Evolutionary conservation across 257 asterid species (phyloP), one percentile per base, ranked within the genome.

Genomic region (Solanum chiquidenum): DNA sequence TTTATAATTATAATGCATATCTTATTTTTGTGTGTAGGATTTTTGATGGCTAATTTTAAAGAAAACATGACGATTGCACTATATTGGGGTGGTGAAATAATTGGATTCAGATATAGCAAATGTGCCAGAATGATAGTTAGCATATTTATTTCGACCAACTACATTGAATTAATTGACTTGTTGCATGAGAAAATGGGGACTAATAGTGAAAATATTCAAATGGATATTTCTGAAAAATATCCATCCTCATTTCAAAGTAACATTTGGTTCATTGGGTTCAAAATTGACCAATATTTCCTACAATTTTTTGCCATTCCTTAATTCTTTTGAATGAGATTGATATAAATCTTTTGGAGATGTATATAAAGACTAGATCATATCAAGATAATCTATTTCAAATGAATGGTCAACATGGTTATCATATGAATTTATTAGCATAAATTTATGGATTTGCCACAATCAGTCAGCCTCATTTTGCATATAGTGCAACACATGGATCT

Each of bases 261-360:
- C 18, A 66, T 10, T 66, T 25, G 20, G 73, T 66, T 66, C 34
- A 66, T 25, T 66, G 73, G 29, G 18, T 66, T 11, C 16, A 66
- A 66, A 66, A 66, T 66, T 25, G 20, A 66, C 18, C 73, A 66
- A 3, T 64, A 8, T 25, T n/a, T 64, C 8, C 33, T 64, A 64
- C 3, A 64, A 25, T 4, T 11, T 11, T 5, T 25, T 25, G 25
- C 0, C 73, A n/a, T 66, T 21, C 16, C 18, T 66, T 20, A 25
- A 11, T 1, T 1, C 0, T 11, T 25, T 11, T 5, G 2, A 25
- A 66, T 25, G 11, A 12, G 4, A 12, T n/a, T 25, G 9, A 25
- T 25, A 27, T 64, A 66, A 66, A 66, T 66, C 8, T n/a, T 66
- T 25, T 66, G 34, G 4, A 66, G 73, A 66, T 66, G 34, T 5